phyloP scores from a whole-genome alignment of 805 yeast genomes.

The Sugiyamaella lignohabitans region DNA sequence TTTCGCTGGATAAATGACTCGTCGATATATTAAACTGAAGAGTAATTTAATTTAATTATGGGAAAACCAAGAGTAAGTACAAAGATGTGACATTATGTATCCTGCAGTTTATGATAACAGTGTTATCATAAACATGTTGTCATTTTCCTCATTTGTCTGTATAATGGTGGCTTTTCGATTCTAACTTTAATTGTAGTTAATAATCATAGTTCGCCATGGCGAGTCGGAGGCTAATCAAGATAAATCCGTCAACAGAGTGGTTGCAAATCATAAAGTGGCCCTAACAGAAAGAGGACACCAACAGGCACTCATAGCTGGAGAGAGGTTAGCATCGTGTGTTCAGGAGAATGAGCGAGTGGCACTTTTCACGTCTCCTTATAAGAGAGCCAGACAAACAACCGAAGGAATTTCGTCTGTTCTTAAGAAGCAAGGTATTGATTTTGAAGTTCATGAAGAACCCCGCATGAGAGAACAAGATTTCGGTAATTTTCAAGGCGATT shows the following conservation, averaged over 20 bases:
- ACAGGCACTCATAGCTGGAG: constrained; percentile 36
- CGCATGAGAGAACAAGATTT: constrained; percentile 92
- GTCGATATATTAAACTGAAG: too few species aligned
- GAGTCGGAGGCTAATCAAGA: constrained; percentile 88
- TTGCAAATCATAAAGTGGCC: constrained; percentile 75
- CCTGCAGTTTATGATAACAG: too few species aligned
- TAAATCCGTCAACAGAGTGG: constrained; percentile 67
- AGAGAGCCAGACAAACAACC: constrained; percentile 78
- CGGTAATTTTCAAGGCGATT: constrained; percentile 78
- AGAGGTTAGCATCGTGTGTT: constrained; percentile 32
- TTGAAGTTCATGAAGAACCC: constrained; percentile 75
- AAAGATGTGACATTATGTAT: too few species aligned
- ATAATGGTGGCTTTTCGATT: neutral
- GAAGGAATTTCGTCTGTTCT: constrained; percentile 57
- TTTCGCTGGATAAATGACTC: too few species aligned
- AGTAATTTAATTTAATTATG: too few species aligned
- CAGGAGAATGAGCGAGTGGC: constrained; percentile 51
- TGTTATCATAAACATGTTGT: constrained; percentile 6
- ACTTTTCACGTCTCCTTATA: constrained; percentile 82
- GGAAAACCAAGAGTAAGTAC: constrained; percentile 41
- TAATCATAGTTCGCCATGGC: constrained; percentile 81
- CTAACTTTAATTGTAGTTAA: constrained; percentile 42
- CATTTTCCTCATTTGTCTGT: neutral
- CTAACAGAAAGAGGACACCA: constrained; percentile 63
- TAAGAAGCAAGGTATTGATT: constrained; percentile 37